Evolutionary conservation across 2,329 filamentous ascomycete species (phyloP), one percentile per base, ranked within the genome.

Genomic region (Fusarium vanettenii): DNA sequence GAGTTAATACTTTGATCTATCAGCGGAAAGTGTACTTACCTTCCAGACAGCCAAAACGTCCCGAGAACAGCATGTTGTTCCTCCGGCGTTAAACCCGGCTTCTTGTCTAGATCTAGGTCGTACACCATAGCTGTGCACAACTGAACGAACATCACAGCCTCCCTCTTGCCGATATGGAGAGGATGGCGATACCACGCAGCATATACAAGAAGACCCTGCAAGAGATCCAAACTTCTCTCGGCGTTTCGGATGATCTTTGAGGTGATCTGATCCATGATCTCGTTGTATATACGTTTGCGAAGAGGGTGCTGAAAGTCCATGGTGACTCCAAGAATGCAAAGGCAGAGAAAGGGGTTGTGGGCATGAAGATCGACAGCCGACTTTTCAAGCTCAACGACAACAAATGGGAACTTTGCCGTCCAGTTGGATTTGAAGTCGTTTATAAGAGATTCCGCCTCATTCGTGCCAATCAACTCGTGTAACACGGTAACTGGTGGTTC

Each of bases 151-250:
- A 62, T 8, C 9, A 50, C n/a, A 18, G 45, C 27, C 4, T 62
- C 60, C 2, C 60, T 18, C 29, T 48, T 62, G 1, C 27, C 41
- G 1, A 45, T 18, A 13, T 62, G 60, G 2, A 48, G 16, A 25
- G 60, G 60, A 25, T 62, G 22, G 1, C 60, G 41, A 50, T 62
- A 62, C 60, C 60, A 62, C 10, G 60, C 60, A 35, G 60, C 18
- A 25, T 35, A 50, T 11, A 62, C 60, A 5, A 62, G 60, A 25
- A 62, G 60, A 13, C 60, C 60, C n/a, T 37, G 60, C 6, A 62
- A 6, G 7, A 62, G 41, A 18, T 62, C 60, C 31, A 48, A 16
- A 35, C 31, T 62, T 7, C 41, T 62, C 39, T 62, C 41, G 9
- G 60, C 41, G 4, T 50, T 9, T 1, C 60, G 60, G 4, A 62